Base-by-base conservation (phyloP, 2,329 filamentous ascomycete species). In the Colletotrichum truncatum region DNA sequence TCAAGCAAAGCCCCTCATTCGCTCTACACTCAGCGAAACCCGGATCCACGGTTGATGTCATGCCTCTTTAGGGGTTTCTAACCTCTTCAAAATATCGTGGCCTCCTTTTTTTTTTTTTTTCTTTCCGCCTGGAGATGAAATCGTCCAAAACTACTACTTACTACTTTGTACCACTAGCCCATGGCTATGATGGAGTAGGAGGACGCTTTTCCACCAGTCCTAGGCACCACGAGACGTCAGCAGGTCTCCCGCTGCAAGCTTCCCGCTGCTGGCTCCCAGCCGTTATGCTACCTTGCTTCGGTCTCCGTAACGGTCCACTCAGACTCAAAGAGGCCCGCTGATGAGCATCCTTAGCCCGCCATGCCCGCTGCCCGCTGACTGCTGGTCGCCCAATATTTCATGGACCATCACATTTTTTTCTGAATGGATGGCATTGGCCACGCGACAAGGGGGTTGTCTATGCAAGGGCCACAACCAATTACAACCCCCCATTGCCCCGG, bases 391-490 rank as follows among this genome's bases (percentile, higher is more conserved):
- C 28, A 34, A 49, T n/a, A 41, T n/a, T 39, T 11, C 43, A n/a
- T 49, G 55, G 30, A 23, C 23, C 48, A 48, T 54, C 41, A 51
- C 43, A 38, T 56, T 62, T 65, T 62, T 34, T 30, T n/a, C n/a
- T n/a, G n/a, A n/a, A n/a, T 51, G 9, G 21, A 45, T 43, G 43
- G 49, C 58, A 66, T 30, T 21, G 34, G 48, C 55, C 49, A 39
- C 14, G 48, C 56, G 41, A 63, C 26, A 53, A 21, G 63, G 63
- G 43, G 63, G 43, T n/a, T 26, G 9, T 30, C 11, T 30, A 61
- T 62, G 62, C 62, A 65, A 60, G 56, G 56, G 41, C 56, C 18
- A 28, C 48, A 10, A 11, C 62, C 56, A 65, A 65, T 65, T 56
- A 65, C 6, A 9, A n/a, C 8, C 30, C 25, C 8, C 49, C 10